phyloP scores from a whole-genome alignment of 108 stramenopile species.

The Schizochytrium sp. region DNA sequence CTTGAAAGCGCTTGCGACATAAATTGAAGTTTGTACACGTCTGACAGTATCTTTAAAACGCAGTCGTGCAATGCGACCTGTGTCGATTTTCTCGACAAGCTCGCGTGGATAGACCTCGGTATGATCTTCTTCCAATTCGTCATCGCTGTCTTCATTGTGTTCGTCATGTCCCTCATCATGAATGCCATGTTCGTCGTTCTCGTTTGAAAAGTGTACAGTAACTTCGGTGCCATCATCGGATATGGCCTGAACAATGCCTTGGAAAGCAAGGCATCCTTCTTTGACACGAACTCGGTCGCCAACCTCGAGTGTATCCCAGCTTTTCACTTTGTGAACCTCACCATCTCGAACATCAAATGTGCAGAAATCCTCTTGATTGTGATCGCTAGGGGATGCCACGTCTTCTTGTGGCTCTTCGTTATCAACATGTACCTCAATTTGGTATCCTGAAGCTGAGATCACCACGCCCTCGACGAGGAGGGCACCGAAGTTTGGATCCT shows the following conservation, averaged over 20 bases:
- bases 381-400: neutral
- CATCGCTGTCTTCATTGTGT: neutral
- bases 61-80: neutral
- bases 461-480: constrained; percentile 58
- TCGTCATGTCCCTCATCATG: neutral
- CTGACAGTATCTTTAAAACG: constrained; percentile 32
- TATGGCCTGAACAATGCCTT: neutral
- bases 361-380: neutral
- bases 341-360: neutral
- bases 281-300: constrained; percentile 56
- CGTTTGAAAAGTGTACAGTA: constrained; percentile 12
- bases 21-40: neutral
- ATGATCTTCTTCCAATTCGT: neutral
- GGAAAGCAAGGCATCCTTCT: constrained; percentile 48
- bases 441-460: neutral
- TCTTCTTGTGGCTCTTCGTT: neutral
- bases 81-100: constrained; percentile 47
- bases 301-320: constrained; percentile 37
- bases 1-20: constrained; percentile 28
- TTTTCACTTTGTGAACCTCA: constrained; percentile 11
- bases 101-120: constrained; percentile 3
- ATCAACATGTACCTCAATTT: constrained; percentile 12
- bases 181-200: neutral
- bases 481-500: neutral
- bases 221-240: constrained; percentile 18